Evolutionary conservation across 2,329 filamentous ascomycete species (phyloP).

Genomic region (Alternaria sp.): DNA sequence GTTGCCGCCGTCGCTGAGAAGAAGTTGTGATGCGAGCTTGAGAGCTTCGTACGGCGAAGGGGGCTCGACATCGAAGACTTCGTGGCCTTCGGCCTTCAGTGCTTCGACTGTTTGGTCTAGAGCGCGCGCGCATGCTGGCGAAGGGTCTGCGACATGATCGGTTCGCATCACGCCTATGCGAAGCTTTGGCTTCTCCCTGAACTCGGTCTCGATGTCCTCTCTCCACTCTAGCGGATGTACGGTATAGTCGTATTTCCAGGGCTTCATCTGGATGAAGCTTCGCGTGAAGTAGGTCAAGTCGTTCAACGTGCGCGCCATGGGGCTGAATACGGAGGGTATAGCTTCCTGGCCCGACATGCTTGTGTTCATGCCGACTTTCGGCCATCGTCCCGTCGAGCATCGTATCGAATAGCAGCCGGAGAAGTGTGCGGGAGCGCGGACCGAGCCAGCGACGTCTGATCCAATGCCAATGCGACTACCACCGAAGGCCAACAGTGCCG

Average conservation of each 20-base stretch:
- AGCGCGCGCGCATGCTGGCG: constrained; percentile 81
- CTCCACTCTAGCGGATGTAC: constrained; percentile 88
- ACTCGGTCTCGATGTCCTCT: constrained; percentile 64
- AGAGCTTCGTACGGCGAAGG: constrained; percentile 77
- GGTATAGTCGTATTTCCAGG: constrained; percentile 87
- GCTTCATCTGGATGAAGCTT: constrained; percentile 77
- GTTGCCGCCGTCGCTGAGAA: constrained; percentile 82
- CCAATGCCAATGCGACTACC: constrained; percentile 87
- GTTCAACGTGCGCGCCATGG: constrained; percentile 85
- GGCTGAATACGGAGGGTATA: constrained; percentile 85
- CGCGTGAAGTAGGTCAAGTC: constrained; percentile 86
- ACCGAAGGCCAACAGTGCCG: constrained; percentile 79
- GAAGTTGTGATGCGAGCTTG: constrained; percentile 75
- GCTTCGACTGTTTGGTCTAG: constrained; percentile 73
- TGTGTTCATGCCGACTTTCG: constrained; percentile 80
- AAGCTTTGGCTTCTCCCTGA: constrained; percentile 66
- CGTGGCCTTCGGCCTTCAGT: constrained; percentile 74
- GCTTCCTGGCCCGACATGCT: constrained; percentile 94
- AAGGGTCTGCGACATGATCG: constrained; percentile 83
- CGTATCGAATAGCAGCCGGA: constrained; percentile 85
- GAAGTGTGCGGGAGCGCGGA: constrained; percentile 86
- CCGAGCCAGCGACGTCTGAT: constrained; percentile 88
- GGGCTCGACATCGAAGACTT: constrained; percentile 69
- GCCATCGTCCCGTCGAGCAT: constrained; percentile 90
- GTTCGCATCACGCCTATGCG: constrained; percentile 78